Conservation (phyloP, 2,329 filamentous ascomycete genomes). For the Botrytis porri region DNA sequence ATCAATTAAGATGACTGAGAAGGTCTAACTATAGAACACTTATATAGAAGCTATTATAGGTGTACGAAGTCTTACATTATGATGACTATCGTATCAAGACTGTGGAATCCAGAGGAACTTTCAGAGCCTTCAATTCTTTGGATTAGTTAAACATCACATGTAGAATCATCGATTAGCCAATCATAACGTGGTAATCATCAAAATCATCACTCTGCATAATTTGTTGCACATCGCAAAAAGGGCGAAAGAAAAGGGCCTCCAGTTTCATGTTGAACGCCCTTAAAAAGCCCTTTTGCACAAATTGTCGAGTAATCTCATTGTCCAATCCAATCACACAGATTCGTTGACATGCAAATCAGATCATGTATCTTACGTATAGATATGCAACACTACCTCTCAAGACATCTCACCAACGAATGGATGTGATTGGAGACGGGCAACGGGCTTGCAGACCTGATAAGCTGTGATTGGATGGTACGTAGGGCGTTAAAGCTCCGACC, state of each 20-base stretch:
- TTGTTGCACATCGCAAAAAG: slow-evolving; percentile 17
- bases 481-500: not conserved
- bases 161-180: not conserved
- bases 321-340: not conserved
- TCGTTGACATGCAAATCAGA: not conserved
- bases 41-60: not conserved
- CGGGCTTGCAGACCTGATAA: not conserved
- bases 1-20: not conserved
- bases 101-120: no score
- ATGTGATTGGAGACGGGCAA: not conserved
- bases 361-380: not conserved
- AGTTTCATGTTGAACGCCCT: not conserved
- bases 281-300: not conserved
- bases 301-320: not conserved
- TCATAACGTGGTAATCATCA: not conserved
- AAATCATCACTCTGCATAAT: not conserved
- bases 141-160: not conserved
- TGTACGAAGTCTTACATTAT: no score
- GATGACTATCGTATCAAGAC: no score
- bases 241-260: not conserved
- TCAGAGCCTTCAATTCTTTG: not conserved
- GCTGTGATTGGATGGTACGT: not conserved
- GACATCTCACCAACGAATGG: not conserved
- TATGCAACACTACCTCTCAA: not conserved
- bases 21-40: not conserved